Evolutionary conservation across 2,329 filamentous ascomycete species (phyloP), one percentile per base, ranked within the genome.

Genomic region (Thielaviopsis populi): DNA sequence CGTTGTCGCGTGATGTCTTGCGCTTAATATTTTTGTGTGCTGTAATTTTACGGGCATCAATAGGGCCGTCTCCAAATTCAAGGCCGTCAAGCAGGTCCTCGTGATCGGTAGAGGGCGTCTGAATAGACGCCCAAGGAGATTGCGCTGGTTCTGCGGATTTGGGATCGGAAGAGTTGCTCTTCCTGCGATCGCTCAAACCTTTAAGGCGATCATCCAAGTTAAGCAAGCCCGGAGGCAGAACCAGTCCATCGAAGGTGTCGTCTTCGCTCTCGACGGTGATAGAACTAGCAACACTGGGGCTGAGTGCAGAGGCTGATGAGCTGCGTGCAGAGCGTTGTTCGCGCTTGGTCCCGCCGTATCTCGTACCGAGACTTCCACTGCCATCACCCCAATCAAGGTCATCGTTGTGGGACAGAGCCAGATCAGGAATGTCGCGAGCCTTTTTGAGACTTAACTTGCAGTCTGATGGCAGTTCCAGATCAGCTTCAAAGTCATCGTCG

Each of bases 331-430:
- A 91, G 48, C 83, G 84, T n/a, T 80, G 82, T 70, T 92, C 89
- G 69, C 89, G 84, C 68, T 85, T 82, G 15, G 90, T 96, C 54
- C 92, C 92, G 46, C 88, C 91, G 74, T 91, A 92, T 65, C 92
- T 83, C 54, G 92, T 95, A 46, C 92, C 91, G 66, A 96, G 79
- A 72, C 91, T 96, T 63, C 91, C 91, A 72, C 91, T 96, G 63
- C 91, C 91, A 74, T 97, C 94, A 62, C 88, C 89, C 88, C 92
- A 95, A 71, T 96, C 91, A 69, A 95, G 84, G 67, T 96, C 91
- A 62, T 95, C 89, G 15, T 79, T 78, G 3, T 85, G 83, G 2
- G 84, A 85, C 41, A 63, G 27, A 13, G 62, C 61, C 8, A 48
- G 27, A 70, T 82, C 83, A 22, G 85, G 82, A 42, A 83, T 81